These are phyloP conservation scores for Mycena amicta DNA, from an alignment of 768 basidiomycete genomes.

Conservation along the genomic window DNA sequence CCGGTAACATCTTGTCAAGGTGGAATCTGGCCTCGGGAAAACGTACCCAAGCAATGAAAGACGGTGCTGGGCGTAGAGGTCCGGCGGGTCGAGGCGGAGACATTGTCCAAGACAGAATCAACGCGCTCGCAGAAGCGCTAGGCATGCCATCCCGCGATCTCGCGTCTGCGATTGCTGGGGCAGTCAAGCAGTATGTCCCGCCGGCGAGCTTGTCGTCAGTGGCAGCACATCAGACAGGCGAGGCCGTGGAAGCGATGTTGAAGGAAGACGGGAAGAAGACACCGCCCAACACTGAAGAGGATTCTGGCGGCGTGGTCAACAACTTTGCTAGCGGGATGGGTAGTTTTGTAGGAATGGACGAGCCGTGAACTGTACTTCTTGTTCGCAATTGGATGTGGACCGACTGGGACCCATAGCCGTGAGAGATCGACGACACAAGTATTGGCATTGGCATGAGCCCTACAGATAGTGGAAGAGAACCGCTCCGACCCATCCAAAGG, in stretches of 20 bases:
- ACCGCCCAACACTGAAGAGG: slow-evolving; percentile 19
- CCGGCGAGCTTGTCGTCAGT: slow-evolving; percentile 61
- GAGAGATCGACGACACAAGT: too few species aligned
- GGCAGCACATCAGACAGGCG: slow-evolving; percentile 48
- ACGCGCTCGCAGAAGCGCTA: slow-evolving; percentile 60
- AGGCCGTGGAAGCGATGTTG: slow-evolving; percentile 44
- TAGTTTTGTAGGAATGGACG: slow-evolving; percentile 50
- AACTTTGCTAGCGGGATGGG: slow-evolving; percentile 38
- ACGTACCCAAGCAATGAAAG: slow-evolving; percentile 29
- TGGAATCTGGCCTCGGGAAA: slow-evolving; percentile 54
- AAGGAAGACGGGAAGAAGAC: slow-evolving; percentile 25
- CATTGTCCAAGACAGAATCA: slow-evolving; percentile 57
- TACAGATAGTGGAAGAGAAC: too few species aligned
- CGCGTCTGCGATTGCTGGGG: slow-evolving; percentile 64
- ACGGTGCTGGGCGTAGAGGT: background rate
- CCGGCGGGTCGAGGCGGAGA: slow-evolving; percentile 12
- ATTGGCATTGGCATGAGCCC: too few species aligned
- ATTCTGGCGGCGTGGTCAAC: slow-evolving; percentile 30
- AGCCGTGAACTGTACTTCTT: slow-evolving; percentile 32
- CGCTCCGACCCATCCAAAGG: too few species aligned
- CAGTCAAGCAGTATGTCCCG: slow-evolving; percentile 60
- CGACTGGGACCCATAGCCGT: too few species aligned
- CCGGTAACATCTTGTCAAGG: background rate
- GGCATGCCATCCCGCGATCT: slow-evolving; percentile 64
- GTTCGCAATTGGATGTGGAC: background rate